phyloP scores from a whole-genome alignment of 1,284 basidiomycete species.

The Ceratobasidium papillatum region DNA sequence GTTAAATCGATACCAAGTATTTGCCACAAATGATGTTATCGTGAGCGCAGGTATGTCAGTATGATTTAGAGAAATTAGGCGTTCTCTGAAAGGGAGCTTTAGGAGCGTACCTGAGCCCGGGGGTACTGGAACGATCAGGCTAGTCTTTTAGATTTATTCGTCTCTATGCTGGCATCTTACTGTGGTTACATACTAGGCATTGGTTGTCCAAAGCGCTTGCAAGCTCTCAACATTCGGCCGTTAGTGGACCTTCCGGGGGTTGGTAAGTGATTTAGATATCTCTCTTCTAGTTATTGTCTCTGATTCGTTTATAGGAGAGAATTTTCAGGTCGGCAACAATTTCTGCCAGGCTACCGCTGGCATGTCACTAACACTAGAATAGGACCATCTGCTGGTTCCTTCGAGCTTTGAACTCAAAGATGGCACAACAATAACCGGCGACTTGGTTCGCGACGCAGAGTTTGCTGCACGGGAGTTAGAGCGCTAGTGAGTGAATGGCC shows the following conservation, averaged over 20 bases:
- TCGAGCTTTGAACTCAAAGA: constrained; percentile 47
- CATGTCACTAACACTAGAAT: neutral
- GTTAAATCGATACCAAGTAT: neutral
- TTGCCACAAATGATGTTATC: constrained; percentile 40
- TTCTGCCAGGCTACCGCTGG: neutral
- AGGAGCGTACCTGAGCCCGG: constrained; percentile 42
- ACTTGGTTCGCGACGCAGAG: constrained; percentile 47
- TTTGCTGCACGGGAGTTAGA: constrained; percentile 45
- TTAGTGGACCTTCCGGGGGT: constrained; percentile 44
- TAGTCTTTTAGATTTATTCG: neutral
- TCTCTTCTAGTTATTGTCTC: neutral
- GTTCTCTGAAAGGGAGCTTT: neutral
- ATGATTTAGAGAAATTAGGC: neutral
- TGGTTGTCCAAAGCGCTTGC: constrained; percentile 35
- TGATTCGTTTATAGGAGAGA: constrained; percentile 36
- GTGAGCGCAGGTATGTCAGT: constrained; percentile 39
- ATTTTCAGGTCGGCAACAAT: constrained; percentile 41
- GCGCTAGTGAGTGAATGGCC: constrained; percentile 47
- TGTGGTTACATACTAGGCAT: constrained; percentile 29
- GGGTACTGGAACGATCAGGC: constrained; percentile 43
- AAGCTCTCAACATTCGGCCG: constrained; percentile 26
- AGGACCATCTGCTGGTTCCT: constrained; percentile 44
- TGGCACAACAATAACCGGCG: constrained; percentile 47
- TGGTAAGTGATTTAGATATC: neutral
- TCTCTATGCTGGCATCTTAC: neutral